phyloP scores from a whole-genome alignment of 1,139 yeast species.

The Candida frijolesensis region DNA sequence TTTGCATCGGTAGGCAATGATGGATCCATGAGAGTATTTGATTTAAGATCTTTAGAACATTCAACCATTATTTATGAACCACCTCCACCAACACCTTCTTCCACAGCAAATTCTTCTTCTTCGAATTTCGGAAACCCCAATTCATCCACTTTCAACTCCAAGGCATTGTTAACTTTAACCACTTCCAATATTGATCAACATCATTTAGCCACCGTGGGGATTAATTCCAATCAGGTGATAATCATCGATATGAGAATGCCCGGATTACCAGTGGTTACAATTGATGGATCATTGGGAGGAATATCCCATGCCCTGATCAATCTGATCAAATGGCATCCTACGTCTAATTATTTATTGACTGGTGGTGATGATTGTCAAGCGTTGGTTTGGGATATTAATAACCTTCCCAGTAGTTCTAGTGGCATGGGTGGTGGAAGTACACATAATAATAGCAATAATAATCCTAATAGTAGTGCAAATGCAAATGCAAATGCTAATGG shows the following conservation, averaged over 20 bases:
- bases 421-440: neutral
- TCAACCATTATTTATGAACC: conserved; percentile 91
- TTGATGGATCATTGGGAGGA: conserved; percentile 66
- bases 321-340: conserved; percentile 83
- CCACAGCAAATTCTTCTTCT: conserved; percentile 11
- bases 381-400: conserved; percentile 75
- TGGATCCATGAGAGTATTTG: conserved; percentile 92
- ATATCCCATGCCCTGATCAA: conserved; percentile 59
- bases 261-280: conserved; percentile 70
- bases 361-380: conserved; percentile 94
- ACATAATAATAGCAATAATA: conserved; percentile 4
- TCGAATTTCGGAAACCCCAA: conserved; percentile 8
- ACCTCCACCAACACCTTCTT: conserved; percentile 34
- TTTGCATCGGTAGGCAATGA: conserved; percentile 96
- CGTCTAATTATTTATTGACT: conserved; percentile 63
- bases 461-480: conserved; percentile 5
- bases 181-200: conserved; percentile 84
- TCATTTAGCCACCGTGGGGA: conserved; percentile 75
- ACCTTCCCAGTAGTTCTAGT: conserved; percentile 18
- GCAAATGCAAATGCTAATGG: conserved; percentile 15
- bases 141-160: conserved; percentile 31
- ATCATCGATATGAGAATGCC: conserved; percentile 88
- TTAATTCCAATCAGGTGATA: conserved; percentile 64
- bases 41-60: conserved; percentile 85
- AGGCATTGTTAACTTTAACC: conserved; percentile 72